These are phyloP conservation scores for Chrysoporthe puriensis DNA, from an alignment of 2,329 filamentous ascomycete species.

Conservation along the genomic window DNA sequence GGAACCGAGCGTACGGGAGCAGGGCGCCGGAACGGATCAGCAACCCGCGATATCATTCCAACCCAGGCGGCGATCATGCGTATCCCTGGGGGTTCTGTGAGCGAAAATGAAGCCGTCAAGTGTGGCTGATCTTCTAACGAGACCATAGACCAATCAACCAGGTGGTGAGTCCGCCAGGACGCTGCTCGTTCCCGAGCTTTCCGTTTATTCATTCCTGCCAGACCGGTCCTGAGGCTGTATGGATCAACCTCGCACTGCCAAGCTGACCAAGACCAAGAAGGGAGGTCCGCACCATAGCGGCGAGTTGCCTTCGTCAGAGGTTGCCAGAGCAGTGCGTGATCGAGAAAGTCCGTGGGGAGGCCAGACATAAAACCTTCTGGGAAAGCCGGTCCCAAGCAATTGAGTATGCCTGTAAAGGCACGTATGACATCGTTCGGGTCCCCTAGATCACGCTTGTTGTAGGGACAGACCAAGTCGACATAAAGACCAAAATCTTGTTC, in stretches of 20 bases:
- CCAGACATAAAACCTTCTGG: not conserved
- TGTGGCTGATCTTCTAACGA: not conserved
- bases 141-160: conserved; percentile 9
- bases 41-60: not conserved
- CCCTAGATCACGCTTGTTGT: conserved; percentile 7
- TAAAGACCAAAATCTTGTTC: conserved; percentile 3
- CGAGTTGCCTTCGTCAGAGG: not conserved
- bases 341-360: not conserved
- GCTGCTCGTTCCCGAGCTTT: not conserved
- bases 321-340: conserved; percentile 13
- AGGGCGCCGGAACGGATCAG: not conserved
- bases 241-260: conserved; percentile 16
- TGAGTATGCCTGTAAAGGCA: conserved; percentile 6
- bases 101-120: not conserved
- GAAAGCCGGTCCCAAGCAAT: not conserved
- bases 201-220: not conserved
- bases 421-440: not conserved
- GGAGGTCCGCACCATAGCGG: not conserved
- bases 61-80: not conserved
- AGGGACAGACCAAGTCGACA: conserved; percentile 14
- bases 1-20: not conserved
- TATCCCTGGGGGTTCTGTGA: not conserved
- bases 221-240: not conserved
- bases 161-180: not conserved
- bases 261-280: conserved; percentile 15